phyloP scores from a whole-genome alignment of 2,329 filamentous ascomycete species.

The Fusarium sp. region DNA sequence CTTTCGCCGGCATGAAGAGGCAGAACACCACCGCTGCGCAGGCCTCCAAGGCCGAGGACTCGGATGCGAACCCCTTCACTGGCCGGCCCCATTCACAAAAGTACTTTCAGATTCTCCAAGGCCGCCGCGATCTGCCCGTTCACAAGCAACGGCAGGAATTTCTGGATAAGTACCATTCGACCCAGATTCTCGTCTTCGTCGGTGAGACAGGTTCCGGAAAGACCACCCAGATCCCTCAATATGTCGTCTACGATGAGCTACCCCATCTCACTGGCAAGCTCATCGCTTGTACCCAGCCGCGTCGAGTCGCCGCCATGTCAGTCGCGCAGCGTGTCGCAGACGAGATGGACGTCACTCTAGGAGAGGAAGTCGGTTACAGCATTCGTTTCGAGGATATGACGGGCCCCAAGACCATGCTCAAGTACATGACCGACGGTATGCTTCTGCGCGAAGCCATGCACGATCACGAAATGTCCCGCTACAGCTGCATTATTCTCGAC shows the following conservation, averaged over 20 bases:
- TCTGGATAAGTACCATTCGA: slow-evolving; percentile 89
- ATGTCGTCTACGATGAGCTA: slow-evolving; percentile 96
- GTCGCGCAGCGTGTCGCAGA: slow-evolving; percentile 97
- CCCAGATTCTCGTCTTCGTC: slow-evolving; percentile 97
- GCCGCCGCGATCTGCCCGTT: slow-evolving; percentile 86
- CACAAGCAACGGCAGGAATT: slow-evolving; percentile 95
- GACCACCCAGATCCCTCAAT: slow-evolving; percentile 98
- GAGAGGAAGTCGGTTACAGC: slow-evolving; percentile 96
- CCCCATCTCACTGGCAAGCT: slow-evolving; percentile 88
- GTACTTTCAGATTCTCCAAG: slow-evolving; percentile 91
- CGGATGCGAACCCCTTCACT: slow-evolving; percentile 87
- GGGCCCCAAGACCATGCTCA: slow-evolving; percentile 86
- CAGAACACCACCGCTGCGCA: slow-evolving; percentile 83
- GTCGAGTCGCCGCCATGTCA: slow-evolving; percentile 98
- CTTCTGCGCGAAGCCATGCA: slow-evolving; percentile 96
- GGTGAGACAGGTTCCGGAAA: slow-evolving; percentile 99
- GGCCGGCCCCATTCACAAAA: slow-evolving; percentile 78
- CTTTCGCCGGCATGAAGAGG: slow-evolving; percentile 75
- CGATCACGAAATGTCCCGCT: slow-evolving; percentile 89
- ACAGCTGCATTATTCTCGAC: slow-evolving; percentile 98
- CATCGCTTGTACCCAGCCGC: slow-evolving; percentile 96
- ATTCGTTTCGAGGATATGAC: slow-evolving; percentile 99
- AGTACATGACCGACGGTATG: slow-evolving; percentile 99
- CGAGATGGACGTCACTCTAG: slow-evolving; percentile 93
- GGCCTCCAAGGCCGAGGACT: slow-evolving; percentile 80